Evolutionary conservation across 1,139 yeast species (phyloP), one percentile per base, ranked within the genome.

Genomic region (Geotrichum macrosporum): DNA sequence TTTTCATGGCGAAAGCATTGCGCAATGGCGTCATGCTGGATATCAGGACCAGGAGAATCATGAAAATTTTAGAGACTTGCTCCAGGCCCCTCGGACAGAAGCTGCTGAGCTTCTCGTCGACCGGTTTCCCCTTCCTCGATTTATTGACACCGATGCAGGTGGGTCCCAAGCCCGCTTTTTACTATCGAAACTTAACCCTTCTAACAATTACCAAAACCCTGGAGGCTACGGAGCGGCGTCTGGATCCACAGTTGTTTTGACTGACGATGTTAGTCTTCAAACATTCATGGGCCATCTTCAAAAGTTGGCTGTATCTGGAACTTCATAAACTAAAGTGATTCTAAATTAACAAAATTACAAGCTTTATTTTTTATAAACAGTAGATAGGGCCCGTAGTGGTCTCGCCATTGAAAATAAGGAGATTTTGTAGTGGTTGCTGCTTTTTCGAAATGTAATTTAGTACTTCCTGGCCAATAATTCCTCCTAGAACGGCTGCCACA

Each of bases 401-500:
- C 22, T 73, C 65, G 12, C 92, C 89, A 68, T 89, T 95, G 44
- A 88, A 73, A 1, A 92, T 67, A 55, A 85, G 73, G 44, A 85
- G 73, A 63, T 94, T 92, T 60, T 87, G 89, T 35, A 89, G 73
- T 1, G 97, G 96, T 46, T 81, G 74, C 56, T 85, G 89, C 57
- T 81, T 80, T 55, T 77, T 77, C 44, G 94, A 83, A 50, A 92
- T 68, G 46, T 75, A 80, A 64, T 92, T 94, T 38, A 92, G 84
- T 8, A 88, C 83, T 62, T 92, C 96, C 65, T 92, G 99, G 1
- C 95, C 86, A 31, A 92, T 67, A 2, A 86, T 75, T 0, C 98
- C 98, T 8, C 98, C 98, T 8, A 92, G 60, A 1, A 92, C 77
- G 0, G 98, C 95, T 8, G 95, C 81, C 0, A 83, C 81, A 0